These are phyloP conservation scores for Trametes sanguinea DNA, from an alignment of 768 basidiomycete species.

Conservation along the genomic window DNA sequence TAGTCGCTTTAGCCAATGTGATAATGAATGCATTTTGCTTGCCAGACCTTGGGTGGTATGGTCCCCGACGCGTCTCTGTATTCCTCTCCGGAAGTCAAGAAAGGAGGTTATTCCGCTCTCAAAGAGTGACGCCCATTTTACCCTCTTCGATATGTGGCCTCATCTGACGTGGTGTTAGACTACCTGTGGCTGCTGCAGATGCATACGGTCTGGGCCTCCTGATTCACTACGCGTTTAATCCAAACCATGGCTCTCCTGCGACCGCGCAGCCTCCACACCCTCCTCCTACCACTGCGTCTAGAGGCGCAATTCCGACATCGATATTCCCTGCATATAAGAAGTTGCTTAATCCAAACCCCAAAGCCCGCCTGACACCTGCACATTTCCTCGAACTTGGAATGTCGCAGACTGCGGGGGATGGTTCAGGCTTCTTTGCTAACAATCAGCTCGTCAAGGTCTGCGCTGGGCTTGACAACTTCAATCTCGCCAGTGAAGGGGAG, in stretches of 20 bases:
- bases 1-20: conserved; percentile 2
- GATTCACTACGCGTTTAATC: conserved; percentile 87
- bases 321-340: conserved; percentile 85
- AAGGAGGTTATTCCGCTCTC: conserved; percentile 76
- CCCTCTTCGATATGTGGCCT: not conserved
- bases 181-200: conserved; percentile 69
- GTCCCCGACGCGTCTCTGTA: conserved; percentile 61
- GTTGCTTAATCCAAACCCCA: conserved; percentile 87
- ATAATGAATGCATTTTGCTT: conserved; percentile 23
- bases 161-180: conserved; percentile 29
- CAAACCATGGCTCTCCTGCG: conserved; percentile 67
- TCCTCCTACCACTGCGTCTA: conserved; percentile 74
- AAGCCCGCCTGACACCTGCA: conserved; percentile 73
- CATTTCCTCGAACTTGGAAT: conserved; percentile 81
- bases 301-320: conserved; percentile 71
- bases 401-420: conserved; percentile 57
- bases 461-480: conserved; percentile 82
- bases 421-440: conserved; percentile 74
- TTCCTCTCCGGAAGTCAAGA: conserved; percentile 86
- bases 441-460: conserved; percentile 88
- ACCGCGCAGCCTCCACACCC: conserved; percentile 72
- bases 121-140: conserved; percentile 64
- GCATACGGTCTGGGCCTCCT: conserved; percentile 88
- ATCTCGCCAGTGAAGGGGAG: conserved; percentile 77
- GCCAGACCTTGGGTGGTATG: conserved; percentile 66